Base-by-base conservation (phyloP, 768 basidiomycete genomes). In the Russula brevipes region DNA sequence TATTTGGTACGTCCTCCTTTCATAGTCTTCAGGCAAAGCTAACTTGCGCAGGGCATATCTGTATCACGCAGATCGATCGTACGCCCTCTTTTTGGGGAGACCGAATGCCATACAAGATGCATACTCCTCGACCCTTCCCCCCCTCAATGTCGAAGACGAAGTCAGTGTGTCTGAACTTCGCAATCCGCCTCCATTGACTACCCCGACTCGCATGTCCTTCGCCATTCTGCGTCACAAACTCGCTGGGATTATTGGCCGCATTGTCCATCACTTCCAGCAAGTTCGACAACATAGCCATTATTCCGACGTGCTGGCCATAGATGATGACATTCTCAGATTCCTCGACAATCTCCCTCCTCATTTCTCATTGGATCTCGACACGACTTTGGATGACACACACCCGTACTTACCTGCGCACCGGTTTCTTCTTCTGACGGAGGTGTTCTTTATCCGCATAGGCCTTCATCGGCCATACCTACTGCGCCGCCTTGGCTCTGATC, bases 221-320 rank as follows among this genome's bases (percentile, higher is more conserved):
- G 85, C 92, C 39, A 92, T 96, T 64, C 80, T 97, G 33, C 80
- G 94, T 45, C 89, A 94, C 69, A 82, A 85, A 38, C 80, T 97
- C 19, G 90, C 92, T 36, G 77, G 80, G 42, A 88, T 95, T 63
- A 94, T 95, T 63, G 94, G 93, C 16, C 86, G 86, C 38, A 92
- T 97, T 71, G 91, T 92, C 45, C 91, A 94, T 69, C 91, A 95
- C 75, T 96, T 94, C 75, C 94, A 96, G 72, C 87, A 89, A 76
- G 85, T 94, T 39, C 82, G 85, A 49, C 83, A 84, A 30, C 83
- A 80, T 61, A 86, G 85, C 60, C 89, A 89, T 69, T 96, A 96
- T 73, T 81, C 85, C 33, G 93, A 96, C 72, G 91, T 94, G 42
- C 72, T 88, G 49, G 75, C 80, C 1, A 80, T 97, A 35, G 94